Evolutionary conservation across 2,329 filamentous ascomycete genomes (phyloP).

Genomic region (Diplocarpon rosae): DNA sequence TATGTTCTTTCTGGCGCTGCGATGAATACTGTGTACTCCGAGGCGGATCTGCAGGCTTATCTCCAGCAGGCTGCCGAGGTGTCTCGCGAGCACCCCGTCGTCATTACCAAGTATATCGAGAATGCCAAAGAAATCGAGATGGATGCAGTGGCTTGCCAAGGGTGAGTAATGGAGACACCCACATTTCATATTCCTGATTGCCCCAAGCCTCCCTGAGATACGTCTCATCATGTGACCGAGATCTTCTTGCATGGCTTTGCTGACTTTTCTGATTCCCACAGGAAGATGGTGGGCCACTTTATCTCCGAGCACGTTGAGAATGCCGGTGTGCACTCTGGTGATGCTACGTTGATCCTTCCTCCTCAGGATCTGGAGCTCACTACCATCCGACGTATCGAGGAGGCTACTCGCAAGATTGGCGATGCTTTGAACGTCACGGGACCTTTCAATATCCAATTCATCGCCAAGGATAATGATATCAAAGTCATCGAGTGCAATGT

Average conservation of each 20-base stretch:
- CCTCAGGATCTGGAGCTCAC: slow-evolving; percentile 86
- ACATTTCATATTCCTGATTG: too few species aligned
- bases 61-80: slow-evolving; percentile 86
- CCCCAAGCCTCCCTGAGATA: too few species aligned
- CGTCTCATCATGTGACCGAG: background rate
- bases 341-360: slow-evolving; percentile 88
- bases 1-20: slow-evolving; percentile 95
- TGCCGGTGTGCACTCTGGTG: slow-evolving; percentile 94
- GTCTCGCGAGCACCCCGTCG: slow-evolving; percentile 88
- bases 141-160: slow-evolving; percentile 76
- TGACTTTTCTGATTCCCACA: slow-evolving; percentile 34
- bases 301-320: slow-evolving; percentile 99
- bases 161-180: slow-evolving; percentile 22
- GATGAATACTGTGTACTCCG: slow-evolving; percentile 98
- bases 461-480: slow-evolving; percentile 98
- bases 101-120: slow-evolving; percentile 99
- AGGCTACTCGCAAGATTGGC: slow-evolving; percentile 91
- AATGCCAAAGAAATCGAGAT: slow-evolving; percentile 99
- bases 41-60: slow-evolving; percentile 82
- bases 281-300: slow-evolving; percentile 86
- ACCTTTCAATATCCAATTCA: slow-evolving; percentile 98
- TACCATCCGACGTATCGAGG: slow-evolving; percentile 83
- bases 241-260: background rate
- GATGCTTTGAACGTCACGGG: slow-evolving; percentile 90
- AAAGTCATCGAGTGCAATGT: slow-evolving; percentile 99